Percentiles rank a stretch among this genome's conserved stretches.
These are phyloP conservation scores for Echinosophora koreensis DNA, from an alignment of 306 rosid genomes.

Conservation along the genomic window DNA sequence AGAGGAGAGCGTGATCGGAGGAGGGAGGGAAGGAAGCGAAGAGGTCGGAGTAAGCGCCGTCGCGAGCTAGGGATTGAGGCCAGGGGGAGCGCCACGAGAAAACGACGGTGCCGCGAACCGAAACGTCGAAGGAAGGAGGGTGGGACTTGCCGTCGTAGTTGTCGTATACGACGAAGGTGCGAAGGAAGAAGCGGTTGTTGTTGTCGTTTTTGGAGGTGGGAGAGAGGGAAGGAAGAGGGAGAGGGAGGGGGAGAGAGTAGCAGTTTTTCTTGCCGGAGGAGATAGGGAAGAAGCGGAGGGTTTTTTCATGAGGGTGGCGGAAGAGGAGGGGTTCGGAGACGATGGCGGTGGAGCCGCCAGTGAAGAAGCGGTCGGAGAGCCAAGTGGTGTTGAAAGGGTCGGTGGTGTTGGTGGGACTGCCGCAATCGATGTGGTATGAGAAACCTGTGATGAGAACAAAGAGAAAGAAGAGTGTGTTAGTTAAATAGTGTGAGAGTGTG, in stretches of 20 bases:
- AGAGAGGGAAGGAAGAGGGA: slow-evolving; percentile 48
- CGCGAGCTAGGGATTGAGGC: slow-evolving; percentile 63
- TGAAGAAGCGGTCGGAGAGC: slow-evolving; percentile 88
- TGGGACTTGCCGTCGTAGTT: slow-evolving; percentile 94
- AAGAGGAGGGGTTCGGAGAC: slow-evolving; percentile 92
- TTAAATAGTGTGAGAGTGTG: neutral
- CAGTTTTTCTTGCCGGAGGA: slow-evolving; percentile 93
- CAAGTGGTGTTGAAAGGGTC: slow-evolving; percentile 75
- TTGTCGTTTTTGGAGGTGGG: slow-evolving; percentile 43
- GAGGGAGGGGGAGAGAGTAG: slow-evolving; percentile 66
- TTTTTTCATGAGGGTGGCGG: slow-evolving; percentile 72
- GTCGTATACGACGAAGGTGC: slow-evolving; percentile 87
- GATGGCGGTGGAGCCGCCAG: slow-evolving; percentile 67
- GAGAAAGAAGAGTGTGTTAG: slow-evolving; percentile 21
- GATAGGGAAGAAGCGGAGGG: slow-evolving; percentile 84
- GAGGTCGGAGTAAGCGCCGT: slow-evolving; percentile 92
- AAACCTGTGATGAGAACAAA: slow-evolving; percentile 52
- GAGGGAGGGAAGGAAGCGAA: slow-evolving; percentile 57
- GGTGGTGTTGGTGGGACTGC: slow-evolving; percentile 64
- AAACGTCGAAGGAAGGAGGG: slow-evolving; percentile 86
- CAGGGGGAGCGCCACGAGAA: slow-evolving; percentile 96
- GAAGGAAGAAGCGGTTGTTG: slow-evolving; percentile 70
- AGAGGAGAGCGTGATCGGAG: slow-evolving; percentile 66
- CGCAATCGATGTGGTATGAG: slow-evolving; percentile 82
- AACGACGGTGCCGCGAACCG: slow-evolving; percentile 78